These are phyloP conservation scores for Halophytophthora polymorphica DNA, from an alignment of 352 stramenopile genomes.

Conservation along the genomic window DNA sequence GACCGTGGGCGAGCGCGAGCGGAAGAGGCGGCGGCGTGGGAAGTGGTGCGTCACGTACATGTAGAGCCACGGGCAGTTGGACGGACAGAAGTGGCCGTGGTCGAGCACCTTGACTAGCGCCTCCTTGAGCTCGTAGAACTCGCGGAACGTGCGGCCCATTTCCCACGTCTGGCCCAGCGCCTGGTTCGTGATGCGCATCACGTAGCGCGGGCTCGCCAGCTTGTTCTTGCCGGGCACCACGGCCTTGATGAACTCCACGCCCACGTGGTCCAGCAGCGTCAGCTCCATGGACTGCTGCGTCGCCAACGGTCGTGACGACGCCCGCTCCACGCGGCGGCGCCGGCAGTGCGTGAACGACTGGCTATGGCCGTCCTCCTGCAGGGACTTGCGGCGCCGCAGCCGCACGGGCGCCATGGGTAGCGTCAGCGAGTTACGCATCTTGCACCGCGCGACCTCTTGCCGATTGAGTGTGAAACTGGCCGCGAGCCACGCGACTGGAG, in stretches of 20 bases:
- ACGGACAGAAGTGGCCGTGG: constrained; percentile 77
- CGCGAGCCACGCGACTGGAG: not conserved
- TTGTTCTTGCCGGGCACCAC: constrained; percentile 67
- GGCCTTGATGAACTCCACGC: constrained; percentile 82
- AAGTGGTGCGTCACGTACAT: constrained; percentile 80
- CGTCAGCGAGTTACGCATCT: constrained; percentile 39
- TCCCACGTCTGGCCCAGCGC: constrained; percentile 74
- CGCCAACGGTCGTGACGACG: constrained; percentile 30
- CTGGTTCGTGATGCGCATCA: constrained; percentile 76
- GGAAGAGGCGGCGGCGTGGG: constrained; percentile 70
- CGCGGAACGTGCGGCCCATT: constrained; percentile 71
- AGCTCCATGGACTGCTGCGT: constrained; percentile 49
- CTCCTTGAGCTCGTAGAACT: constrained; percentile 82
- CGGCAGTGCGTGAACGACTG: constrained; percentile 34
- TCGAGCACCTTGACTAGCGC: constrained; percentile 48
- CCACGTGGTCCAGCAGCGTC: constrained; percentile 67
- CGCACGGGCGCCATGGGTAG: constrained; percentile 26
- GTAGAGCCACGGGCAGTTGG: constrained; percentile 84
- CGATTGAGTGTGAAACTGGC: not conserved
- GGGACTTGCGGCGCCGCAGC: constrained; percentile 38
- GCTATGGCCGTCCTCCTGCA: constrained; percentile 31
- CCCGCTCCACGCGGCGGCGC: constrained; percentile 55
- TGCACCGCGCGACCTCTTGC: not conserved
- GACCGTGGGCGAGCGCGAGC: constrained; percentile 59
- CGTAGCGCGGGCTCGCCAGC: constrained; percentile 60